Conservation (phyloP, 371 early-diverging fungal genomes). For the Zopfochytrium polystomum region DNA sequence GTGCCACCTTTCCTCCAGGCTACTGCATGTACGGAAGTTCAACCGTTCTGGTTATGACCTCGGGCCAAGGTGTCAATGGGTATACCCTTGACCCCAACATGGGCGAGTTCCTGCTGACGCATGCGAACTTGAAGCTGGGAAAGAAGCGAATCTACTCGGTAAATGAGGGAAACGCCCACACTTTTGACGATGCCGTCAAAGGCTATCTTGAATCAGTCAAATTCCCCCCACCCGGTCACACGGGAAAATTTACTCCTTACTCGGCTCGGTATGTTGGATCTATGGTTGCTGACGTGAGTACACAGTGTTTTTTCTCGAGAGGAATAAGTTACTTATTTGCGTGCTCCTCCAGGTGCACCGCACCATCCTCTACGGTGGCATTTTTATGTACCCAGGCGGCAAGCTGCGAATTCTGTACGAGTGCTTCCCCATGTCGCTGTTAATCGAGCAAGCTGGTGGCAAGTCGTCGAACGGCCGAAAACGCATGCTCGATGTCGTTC, state of each 20-base stretch:
- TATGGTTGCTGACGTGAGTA: conserved; percentile 92
- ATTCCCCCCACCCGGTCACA: conserved; percentile 64
- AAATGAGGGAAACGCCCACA: conserved; percentile 94
- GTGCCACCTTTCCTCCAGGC: conserved; percentile 35
- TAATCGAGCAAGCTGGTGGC: conserved; percentile 95
- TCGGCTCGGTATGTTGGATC: conserved; percentile 95
- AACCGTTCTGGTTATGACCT: conserved; percentile 62
- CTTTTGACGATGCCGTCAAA: conserved; percentile 85
- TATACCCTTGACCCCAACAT: conserved; percentile 94
- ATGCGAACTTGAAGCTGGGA: conserved; percentile 66
- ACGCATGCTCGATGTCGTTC: conserved; percentile 83
- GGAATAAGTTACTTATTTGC: not conserved
- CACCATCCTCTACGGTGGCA: conserved; percentile 88
- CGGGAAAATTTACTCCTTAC: conserved; percentile 79
- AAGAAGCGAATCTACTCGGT: conserved; percentile 92
- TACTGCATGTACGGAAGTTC: conserved; percentile 97
- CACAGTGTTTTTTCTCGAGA: conserved; percentile 4
- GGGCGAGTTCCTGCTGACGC: conserved; percentile 97
- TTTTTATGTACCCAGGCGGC: conserved; percentile 70
- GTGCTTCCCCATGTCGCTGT: conserved; percentile 95
- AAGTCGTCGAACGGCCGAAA: conserved; percentile 80
- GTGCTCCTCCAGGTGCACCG: conserved; percentile 74
- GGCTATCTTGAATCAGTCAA: conserved; percentile 87
- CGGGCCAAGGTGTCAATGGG: conserved; percentile 85
- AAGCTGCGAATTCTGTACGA: conserved; percentile 96